Evolutionary conservation across 129 eudicot species (phyloP).

Genomic region (Chrysanthemum seticuspe): DNA sequence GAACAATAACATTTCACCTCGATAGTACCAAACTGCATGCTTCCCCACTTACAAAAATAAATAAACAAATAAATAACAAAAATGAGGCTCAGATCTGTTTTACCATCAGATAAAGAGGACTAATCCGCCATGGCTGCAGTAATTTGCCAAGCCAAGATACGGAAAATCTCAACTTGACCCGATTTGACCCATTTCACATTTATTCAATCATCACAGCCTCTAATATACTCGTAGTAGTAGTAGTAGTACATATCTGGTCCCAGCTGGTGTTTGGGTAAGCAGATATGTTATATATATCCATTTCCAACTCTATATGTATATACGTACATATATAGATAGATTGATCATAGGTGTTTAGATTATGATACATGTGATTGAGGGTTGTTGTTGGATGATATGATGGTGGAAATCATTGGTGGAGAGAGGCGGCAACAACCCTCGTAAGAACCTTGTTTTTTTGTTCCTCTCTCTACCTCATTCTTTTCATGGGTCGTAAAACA

Average conservation of each 20-base stretch:
- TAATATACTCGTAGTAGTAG: background rate
- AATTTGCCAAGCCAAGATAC: background rate
- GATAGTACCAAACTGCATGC: too few relatives aligned
- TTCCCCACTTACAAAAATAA: too few relatives aligned
- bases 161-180: too few relatives aligned
- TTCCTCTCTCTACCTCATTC: too few relatives aligned
- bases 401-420: conserved; percentile 6
- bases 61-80: background rate
- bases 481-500: too few relatives aligned
- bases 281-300: too few relatives aligned
- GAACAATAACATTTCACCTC: too few relatives aligned
- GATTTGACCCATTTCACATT: background rate
- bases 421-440: conserved; percentile 13
- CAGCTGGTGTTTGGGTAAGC: too few relatives aligned
- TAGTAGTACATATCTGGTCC: too few relatives aligned
- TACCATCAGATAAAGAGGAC: background rate
- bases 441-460: background rate
- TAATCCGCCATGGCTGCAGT: background rate
- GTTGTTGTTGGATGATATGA: background rate
- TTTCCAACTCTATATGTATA: too few relatives aligned
- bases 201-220: background rate
- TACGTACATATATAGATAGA: too few relatives aligned
- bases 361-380: background rate
- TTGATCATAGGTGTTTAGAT: too few relatives aligned
- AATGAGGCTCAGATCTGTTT: background rate